A percentile compares a stretch with the other conserved stretches of the same genome.
phyloP scores from a whole-genome alignment of 78 protist species.

The Emiliania huxleyi region DNA sequence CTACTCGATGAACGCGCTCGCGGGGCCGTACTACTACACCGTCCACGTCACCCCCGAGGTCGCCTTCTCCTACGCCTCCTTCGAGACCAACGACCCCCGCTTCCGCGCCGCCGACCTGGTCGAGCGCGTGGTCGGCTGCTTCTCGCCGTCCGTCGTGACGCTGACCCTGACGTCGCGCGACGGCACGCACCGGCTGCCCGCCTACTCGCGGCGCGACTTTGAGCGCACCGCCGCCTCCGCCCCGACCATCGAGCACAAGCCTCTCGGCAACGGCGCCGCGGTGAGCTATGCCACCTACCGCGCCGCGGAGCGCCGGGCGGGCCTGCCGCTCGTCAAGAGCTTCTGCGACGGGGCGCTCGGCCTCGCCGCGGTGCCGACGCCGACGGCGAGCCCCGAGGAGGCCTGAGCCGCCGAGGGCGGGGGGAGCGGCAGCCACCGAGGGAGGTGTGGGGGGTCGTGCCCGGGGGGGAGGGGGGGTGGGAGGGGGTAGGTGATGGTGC shows the following conservation, averaged over 20 bases:
- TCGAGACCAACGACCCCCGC: conserved; percentile 63
- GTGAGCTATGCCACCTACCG: background rate
- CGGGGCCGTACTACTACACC: conserved; percentile 58
- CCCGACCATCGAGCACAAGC: background rate
- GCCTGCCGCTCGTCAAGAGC: background rate
- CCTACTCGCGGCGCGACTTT: background rate
- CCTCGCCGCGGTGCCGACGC: background rate
- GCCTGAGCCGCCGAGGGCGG: too few relatives aligned
- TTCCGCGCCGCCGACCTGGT: background rate
- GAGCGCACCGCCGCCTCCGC: background rate
- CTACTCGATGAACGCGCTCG: conserved; percentile 89
- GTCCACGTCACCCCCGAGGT: conserved; percentile 82
- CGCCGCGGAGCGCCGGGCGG: background rate
- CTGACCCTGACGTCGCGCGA: background rate
- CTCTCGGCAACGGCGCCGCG: background rate
- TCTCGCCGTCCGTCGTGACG: background rate
- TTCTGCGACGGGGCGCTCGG: background rate
- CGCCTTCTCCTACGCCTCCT: conserved; percentile 56
- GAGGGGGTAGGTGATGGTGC: too few relatives aligned
- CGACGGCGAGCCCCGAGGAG: background rate
- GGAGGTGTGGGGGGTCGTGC: too few relatives aligned
- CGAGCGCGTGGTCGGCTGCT: background rate
- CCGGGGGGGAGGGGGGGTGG: too few relatives aligned
- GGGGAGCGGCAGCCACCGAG: too few relatives aligned
- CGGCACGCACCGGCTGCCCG: background rate